Base-by-base conservation (phyloP, 2,329 filamentous ascomycete genomes). In the Trichoderma cornu-damae region DNA sequence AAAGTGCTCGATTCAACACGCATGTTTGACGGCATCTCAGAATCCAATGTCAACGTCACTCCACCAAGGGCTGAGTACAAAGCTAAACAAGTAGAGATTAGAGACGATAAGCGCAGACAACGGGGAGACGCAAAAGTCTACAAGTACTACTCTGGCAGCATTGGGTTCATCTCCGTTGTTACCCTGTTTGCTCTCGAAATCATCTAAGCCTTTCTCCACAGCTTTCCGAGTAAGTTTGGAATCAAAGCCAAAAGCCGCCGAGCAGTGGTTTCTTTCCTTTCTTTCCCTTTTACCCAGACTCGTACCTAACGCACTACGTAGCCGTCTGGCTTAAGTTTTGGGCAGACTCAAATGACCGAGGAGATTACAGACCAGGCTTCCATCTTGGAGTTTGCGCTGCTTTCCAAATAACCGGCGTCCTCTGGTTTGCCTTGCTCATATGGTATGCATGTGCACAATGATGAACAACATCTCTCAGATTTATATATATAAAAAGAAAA, bases 251-350 rank as follows among this genome's bases (percentile, higher is more conserved):
- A 9, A 30, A 6, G 5, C n/a, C n/a, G n/a, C n/a, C n/a, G n/a
- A n/a, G n/a, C n/a, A n/a, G n/a, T n/a, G n/a, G n/a, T n/a, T n/a
- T n/a, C n/a, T n/a, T n/a, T n/a, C n/a, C n/a, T n/a, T n/a, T n/a
- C n/a, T n/a, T n/a, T n/a, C n/a, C n/a, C n/a, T n/a, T n/a, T n/a
- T n/a, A 20, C 6, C 22, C 16, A 18, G 7, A 40, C 7, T 4
- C 7, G 14, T 18, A n/a, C 8, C 40, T 44, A 11, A 44, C 8
- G 6, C 24, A 5, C 2, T n/a, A 6, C 1, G 0, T 46, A 69
- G 67, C 63, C 42, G 62, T 70, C n/a, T 70, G 69, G 69, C 62
- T 70, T 22, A 66, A 68, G 6, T 65, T 69, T 3, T 70, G 67
- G 69, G 59, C 63, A 0, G 64, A 68, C 20, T 62, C 66, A 4